Evolutionary conservation across 1,139 yeast species (phyloP).

Genomic region (Suhomyces atakaporum): DNA sequence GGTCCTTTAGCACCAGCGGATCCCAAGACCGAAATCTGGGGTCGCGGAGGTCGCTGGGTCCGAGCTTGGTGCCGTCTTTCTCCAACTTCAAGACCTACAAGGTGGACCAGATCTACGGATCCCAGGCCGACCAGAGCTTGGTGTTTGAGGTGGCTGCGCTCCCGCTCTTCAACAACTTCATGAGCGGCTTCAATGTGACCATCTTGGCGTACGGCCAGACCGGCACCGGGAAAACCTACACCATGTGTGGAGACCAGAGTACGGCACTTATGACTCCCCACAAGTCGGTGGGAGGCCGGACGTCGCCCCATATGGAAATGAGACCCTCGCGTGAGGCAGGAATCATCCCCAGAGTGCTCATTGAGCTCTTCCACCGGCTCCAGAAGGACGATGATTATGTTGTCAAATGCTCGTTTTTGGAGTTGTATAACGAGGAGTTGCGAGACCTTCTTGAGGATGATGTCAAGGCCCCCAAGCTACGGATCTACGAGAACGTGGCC

Average conservation of each 20-base stretch:
- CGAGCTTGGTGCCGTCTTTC: conserved; percentile 8
- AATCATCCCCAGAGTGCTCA: conserved; percentile 65
- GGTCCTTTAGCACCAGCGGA: too few species aligned
- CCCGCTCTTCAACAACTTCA: conserved; percentile 64
- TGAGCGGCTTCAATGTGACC: conserved; percentile 75
- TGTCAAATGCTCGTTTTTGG: conserved; percentile 70
- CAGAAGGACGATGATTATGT: conserved; percentile 55
- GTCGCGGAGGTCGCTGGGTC: conserved; percentile 9
- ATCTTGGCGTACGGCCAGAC: conserved; percentile 89
- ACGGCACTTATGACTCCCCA: neutral
- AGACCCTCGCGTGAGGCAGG: conserved; percentile 46
- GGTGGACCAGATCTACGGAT: conserved; percentile 77
- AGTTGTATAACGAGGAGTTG: conserved; percentile 72
- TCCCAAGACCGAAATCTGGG: too few species aligned
- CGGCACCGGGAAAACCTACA: conserved; percentile 85
- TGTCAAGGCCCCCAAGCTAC: conserved; percentile 34
- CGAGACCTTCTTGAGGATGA: conserved; percentile 58
- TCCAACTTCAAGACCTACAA: conserved; percentile 51
- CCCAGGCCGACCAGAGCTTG: conserved; percentile 62
- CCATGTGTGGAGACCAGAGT: conserved; percentile 69
- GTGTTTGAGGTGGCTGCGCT: conserved; percentile 63
- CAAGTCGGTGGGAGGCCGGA: neutral
- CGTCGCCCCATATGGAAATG: neutral
- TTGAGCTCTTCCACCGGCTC: conserved; percentile 52
- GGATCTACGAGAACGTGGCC: conserved; percentile 51